Base-by-base conservation (phyloP, 495 filamentous ascomycete genomes). In the Sabuloglossum arenarium region DNA sequence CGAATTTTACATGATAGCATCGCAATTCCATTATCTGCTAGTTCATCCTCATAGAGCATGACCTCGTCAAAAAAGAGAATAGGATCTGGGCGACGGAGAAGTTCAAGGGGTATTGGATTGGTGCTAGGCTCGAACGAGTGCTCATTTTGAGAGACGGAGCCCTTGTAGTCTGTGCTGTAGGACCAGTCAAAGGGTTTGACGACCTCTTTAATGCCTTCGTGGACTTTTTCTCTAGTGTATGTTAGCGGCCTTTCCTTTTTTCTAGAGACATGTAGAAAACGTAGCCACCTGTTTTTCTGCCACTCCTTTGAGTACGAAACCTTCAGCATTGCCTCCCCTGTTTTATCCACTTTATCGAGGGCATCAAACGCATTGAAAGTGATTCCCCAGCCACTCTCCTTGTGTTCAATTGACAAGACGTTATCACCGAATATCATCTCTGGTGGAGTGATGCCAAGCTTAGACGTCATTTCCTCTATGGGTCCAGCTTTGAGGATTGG, bases 351-450 rank as follows among this genome's bases (percentile, higher is more conserved):
- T 54, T 74, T 71, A 66, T 91, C 85, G 54, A 98, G 73, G 5
- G 90, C 91, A 64, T 88, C 85, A 57, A 79, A 82, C 19, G 93
- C 84, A 60, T 83, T 82, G 69, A 98, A 98, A 14, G 71, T 64
- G 54, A 97, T 75, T 3, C 70, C 67, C 86, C 88, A 97, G 8
- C 79, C 78, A 56, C 72, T 78, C 21, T 71, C 71, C 23, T 69
- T 55, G 67, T 97, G 86, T 56, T 79, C 74, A 25, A 98, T 75
- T 1, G 73, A 66, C 25, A 93, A 80, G 31, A 79, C 71, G 68
- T 98, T 98, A 70, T 98, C 88, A 31, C 91, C 91, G 62, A 98
- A 98, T 34, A 98, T 98, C 91, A 98, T 98, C 69, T 98, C 91
- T 1, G 93, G 91, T 6, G 86, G 80, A 12, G 88, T 75, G 67